These are phyloP conservation scores for Kluyveromyces nonfermentans DNA, from an alignment of 805 yeast genomes.

Conservation along the genomic window DNA sequence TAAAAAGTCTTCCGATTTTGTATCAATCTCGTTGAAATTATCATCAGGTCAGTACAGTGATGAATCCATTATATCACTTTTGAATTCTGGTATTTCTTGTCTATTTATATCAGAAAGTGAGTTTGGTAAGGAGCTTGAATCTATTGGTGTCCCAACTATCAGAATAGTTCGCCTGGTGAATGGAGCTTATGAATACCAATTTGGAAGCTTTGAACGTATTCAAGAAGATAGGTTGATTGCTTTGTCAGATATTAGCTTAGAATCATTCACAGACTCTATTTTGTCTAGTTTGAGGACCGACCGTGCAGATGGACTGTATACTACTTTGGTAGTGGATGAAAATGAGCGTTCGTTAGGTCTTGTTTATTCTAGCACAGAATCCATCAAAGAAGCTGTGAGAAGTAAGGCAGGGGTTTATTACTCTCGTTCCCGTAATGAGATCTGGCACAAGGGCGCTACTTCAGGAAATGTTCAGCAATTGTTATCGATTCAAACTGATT, in stretches of 20 bases:
- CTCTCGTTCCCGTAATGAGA: constrained; percentile 75
- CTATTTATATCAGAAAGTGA: constrained; percentile 31
- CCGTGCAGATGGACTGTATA: constrained; percentile 73
- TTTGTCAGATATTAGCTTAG: constrained; percentile 11
- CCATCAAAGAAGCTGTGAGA: constrained; percentile 72
- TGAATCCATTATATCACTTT: constrained; percentile 41
- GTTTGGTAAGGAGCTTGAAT: constrained; percentile 28
- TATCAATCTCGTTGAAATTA: constrained; percentile 22
- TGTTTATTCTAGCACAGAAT: constrained; percentile 80
- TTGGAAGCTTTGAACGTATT: constrained; percentile 10
- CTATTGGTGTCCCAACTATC: constrained; percentile 42
- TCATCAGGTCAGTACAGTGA: constrained; percentile 20
- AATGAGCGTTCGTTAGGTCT: constrained; percentile 73
- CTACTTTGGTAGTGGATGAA: constrained; percentile 71
- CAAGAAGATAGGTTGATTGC: constrained; percentile 5
- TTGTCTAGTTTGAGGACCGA: constrained; percentile 58
- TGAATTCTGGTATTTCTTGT: constrained; percentile 52
- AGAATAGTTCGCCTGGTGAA: constrained; percentile 33
- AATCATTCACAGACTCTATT: constrained; percentile 23
- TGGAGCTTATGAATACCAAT: constrained; percentile 12
- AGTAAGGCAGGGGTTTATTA: constrained; percentile 87
- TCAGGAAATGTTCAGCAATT: constrained; percentile 92
- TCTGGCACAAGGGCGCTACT: constrained; percentile 94
- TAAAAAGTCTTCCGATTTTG: constrained; percentile 9
- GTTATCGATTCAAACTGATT: constrained; percentile 60